Percentiles rank a stretch among this genome's conserved stretches.
Evolutionary conservation across 768 basidiomycete genomes (phyloP).

Genomic region (Suillus hirtellus): DNA sequence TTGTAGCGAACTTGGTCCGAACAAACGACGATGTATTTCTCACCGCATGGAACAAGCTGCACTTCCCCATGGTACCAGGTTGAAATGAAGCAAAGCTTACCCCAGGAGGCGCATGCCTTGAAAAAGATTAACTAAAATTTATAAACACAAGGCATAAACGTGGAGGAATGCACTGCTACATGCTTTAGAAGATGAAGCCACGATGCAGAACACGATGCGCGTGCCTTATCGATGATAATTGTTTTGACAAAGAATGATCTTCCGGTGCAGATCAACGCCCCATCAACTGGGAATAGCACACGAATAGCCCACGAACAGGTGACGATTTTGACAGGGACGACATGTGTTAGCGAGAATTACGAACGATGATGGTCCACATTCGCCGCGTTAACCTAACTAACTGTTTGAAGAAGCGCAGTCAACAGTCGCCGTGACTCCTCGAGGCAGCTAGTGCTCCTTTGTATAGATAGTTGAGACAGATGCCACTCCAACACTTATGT

Average conservation of each 20-base stretch:
- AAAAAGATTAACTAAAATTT: conserved; percentile 11
- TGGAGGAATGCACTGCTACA: conserved; percentile 28
- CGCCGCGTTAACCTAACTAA: conserved; percentile 5
- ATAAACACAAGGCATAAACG: conserved; percentile 17
- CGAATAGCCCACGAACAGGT: neutral
- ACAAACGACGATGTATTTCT: neutral
- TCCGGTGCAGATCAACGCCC: neutral
- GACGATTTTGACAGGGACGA: conserved; percentile 10
- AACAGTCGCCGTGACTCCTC: conserved; percentile 18
- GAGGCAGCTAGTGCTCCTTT: conserved; percentile 21
- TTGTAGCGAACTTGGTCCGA: neutral
- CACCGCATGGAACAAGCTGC: neutral
- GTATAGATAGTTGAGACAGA: conserved; percentile 1
- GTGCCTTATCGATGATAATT: conserved; percentile 27
- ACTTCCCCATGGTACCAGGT: conserved; percentile 7
- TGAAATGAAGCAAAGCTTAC: conserved; percentile 4
- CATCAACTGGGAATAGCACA: conserved; percentile 2
- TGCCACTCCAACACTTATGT: conserved; percentile 15
- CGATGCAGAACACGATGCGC: conserved; percentile 30
- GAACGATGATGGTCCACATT: neutral
- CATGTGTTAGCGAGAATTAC: conserved; percentile 5
- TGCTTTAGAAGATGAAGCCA: conserved; percentile 10
- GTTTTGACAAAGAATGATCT: conserved; percentile 4
- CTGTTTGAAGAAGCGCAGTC: conserved; percentile 4
- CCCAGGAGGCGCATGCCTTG: conserved; percentile 3